Evolutionary conservation across 768 basidiomycete genomes (phyloP).

Genomic region (Suillus lakei): DNA sequence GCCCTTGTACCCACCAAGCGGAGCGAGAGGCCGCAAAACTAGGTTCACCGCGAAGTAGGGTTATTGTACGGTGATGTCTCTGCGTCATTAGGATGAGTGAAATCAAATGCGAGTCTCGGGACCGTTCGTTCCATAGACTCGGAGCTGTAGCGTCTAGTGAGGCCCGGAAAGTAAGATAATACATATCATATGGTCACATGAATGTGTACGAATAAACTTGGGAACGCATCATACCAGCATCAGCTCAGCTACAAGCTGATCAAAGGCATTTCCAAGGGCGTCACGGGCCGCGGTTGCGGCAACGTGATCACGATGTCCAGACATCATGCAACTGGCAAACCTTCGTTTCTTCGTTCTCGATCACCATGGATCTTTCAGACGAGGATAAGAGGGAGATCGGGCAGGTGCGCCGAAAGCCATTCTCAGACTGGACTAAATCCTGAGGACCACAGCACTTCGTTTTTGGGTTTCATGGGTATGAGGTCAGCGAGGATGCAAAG

Average conservation of each 20-base stretch:
- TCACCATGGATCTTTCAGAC: slow-evolving; percentile 31
- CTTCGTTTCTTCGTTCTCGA: neutral
- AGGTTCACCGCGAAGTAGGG: too few species aligned
- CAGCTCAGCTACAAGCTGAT: too few species aligned
- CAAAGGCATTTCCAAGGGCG: too few species aligned
- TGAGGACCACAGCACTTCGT: slow-evolving; percentile 61
- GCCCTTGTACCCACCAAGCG: neutral
- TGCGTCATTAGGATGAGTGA: neutral
- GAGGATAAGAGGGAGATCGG: slow-evolving; percentile 49
- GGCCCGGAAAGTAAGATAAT: neutral
- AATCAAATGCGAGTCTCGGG: neutral
- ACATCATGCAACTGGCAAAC: neutral
- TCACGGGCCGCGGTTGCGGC: too few species aligned
- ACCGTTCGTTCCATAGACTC: neutral
- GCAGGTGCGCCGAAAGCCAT: slow-evolving; percentile 38
- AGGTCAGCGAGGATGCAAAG: slow-evolving; percentile 54
- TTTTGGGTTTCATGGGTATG: slow-evolving; percentile 67
- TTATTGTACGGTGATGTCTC: neutral
- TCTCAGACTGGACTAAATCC: neutral
- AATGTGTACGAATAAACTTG: too few species aligned
- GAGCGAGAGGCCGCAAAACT: too few species aligned
- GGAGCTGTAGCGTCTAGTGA: neutral
- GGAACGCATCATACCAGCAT: too few species aligned
- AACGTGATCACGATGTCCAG: neutral
- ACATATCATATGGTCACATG: neutral